Percentiles rank a stretch among this genome's conserved stretches.
These are phyloP conservation scores for Parietaria judaica DNA, from an alignment of 306 rosid genomes.

Conservation along the genomic window DNA sequence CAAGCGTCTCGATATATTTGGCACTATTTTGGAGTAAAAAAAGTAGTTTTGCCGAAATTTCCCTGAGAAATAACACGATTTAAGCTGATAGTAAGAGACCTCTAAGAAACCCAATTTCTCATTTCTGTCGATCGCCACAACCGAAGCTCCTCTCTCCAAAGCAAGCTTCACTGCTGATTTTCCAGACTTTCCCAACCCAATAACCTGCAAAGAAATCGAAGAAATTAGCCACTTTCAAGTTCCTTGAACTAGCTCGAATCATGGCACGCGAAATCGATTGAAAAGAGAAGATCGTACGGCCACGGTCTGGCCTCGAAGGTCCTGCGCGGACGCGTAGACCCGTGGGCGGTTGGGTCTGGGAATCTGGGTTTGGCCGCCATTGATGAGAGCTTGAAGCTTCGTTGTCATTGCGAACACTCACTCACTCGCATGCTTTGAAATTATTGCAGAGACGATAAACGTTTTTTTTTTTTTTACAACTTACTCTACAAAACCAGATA, in stretches of 20 bases:
- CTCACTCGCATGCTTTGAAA: too few relatives aligned
- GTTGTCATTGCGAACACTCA: background rate
- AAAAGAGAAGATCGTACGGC: slow-evolving; percentile 14
- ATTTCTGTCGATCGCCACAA: slow-evolving; percentile 24
- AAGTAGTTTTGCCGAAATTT: too few relatives aligned
- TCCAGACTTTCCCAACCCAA: slow-evolving; percentile 32
- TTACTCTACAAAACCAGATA: too few relatives aligned
- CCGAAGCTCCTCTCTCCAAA: slow-evolving; percentile 29
- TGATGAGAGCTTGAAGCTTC: slow-evolving; percentile 14
- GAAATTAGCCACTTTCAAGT: too few relatives aligned
- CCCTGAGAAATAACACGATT: too few relatives aligned
- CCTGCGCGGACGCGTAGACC: slow-evolving; percentile 9
- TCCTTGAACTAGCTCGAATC: too few relatives aligned
- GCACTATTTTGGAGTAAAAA: too few relatives aligned
- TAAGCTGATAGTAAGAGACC: slow-evolving; percentile 5
- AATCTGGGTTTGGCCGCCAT: slow-evolving; percentile 1
- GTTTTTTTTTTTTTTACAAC: too few relatives aligned
- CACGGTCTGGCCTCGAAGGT: slow-evolving; percentile 28
- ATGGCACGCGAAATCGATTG: background rate
- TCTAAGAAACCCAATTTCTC: slow-evolving; percentile 16
- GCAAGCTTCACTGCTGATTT: slow-evolving; percentile 29
- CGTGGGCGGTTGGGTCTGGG: slow-evolving; percentile 8
- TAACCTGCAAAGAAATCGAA: slow-evolving; percentile 9
- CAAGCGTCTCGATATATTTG: too few relatives aligned
- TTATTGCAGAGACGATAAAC: background rate